Percentiles rank a stretch among this genome's conserved stretches.
These are phyloP conservation scores for Macadamia tetraphylla DNA, from an alignment of 164 flowering plant genomes.

Conservation along the genomic window DNA sequence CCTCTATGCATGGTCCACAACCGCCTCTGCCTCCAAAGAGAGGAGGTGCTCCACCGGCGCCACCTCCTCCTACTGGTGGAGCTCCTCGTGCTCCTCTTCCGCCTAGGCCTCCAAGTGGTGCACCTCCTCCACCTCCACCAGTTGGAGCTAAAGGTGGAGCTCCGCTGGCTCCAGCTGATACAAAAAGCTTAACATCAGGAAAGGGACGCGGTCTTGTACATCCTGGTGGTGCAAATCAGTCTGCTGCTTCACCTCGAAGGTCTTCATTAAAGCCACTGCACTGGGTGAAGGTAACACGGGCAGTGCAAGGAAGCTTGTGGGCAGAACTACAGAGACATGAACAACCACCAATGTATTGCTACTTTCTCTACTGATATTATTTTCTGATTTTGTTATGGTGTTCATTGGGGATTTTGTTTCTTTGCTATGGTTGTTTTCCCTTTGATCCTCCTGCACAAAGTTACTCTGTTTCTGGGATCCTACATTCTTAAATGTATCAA, in stretches of 20 bases:
- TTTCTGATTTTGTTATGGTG: background rate
- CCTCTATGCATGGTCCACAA: constrained; percentile 17
- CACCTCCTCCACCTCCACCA: constrained; percentile 67
- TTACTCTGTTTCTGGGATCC: background rate
- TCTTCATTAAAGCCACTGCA: constrained; percentile 85
- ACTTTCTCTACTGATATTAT: constrained; percentile 6
- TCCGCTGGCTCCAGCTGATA: constrained; percentile 10
- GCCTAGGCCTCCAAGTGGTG: constrained; percentile 52
- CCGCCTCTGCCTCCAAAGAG: no score
- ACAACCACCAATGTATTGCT: constrained; percentile 59
- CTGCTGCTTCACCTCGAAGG: constrained; percentile 39
- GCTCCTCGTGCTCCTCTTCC: constrained; percentile 43
- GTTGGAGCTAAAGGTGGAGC: constrained; percentile 32
- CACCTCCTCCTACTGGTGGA: constrained; percentile 35
- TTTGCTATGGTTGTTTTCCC: background rate
- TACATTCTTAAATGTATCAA: background rate
- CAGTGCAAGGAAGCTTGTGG: constrained; percentile 95
- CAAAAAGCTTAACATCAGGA: constrained; percentile 31
- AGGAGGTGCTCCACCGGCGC: constrained; percentile 22
- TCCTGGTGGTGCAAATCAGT: constrained; percentile 20
- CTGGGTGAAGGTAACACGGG: constrained; percentile 95
- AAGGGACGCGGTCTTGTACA: constrained; percentile 70
- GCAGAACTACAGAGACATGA: constrained; percentile 80
- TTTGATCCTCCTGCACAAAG: background rate
- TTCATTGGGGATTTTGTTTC: background rate